Base-by-base conservation (phyloP, 2,329 filamentous ascomycete species). In the Colletotrichum australisinense region DNA sequence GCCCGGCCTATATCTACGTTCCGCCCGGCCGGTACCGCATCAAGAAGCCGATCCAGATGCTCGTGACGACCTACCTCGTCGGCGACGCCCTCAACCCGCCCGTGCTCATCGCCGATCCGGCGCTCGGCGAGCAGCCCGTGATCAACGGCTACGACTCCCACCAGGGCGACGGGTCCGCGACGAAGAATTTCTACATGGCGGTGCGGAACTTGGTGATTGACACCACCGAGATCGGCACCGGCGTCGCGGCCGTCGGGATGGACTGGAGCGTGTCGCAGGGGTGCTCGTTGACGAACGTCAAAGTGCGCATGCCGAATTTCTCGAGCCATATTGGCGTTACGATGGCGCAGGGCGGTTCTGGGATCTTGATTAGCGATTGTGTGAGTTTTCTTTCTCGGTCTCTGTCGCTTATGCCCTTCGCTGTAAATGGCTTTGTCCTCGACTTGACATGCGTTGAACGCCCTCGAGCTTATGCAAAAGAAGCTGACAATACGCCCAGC, bases 321-420 rank as follows among this genome's bases (percentile, higher is more conserved):
- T 80, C 79, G n/a, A 77, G 78, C 14, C 83, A 85, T 60, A 76
- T 79, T 5, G 83, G 83, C 1, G 74, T 84, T 38, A 78, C 79
- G 16, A 81, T 81, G 70, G 81, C 80, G 30, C 77, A 83, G 46
- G 80, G 81, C 11, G 81, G 80, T 30, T 81, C 79, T 2, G 78
- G 79, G 2, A 76, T 78, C 11, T 75, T 80, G 52, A 80, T 83
- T 46, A 78, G 79, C 56, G 80, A 82, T 65, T 66, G 71, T 71
- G 67, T 66, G 67, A 70, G 63, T 75, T 4, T 4, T 75, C 4
- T 8, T 8, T 30, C 28, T 30, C 28, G 4, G 28, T 30, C 28
- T 30, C 28, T 30, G 28, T 38, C 26, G 5, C 30, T 7, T 28
- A 1, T 2, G 14, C n/a, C n/a, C 6, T 12, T 8, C 6, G 24